Evolutionary conservation across 2,329 filamentous ascomycete genomes (phyloP), one percentile per base, ranked within the genome.

Genomic region (Ophidiomyces ophidiicola): DNA sequence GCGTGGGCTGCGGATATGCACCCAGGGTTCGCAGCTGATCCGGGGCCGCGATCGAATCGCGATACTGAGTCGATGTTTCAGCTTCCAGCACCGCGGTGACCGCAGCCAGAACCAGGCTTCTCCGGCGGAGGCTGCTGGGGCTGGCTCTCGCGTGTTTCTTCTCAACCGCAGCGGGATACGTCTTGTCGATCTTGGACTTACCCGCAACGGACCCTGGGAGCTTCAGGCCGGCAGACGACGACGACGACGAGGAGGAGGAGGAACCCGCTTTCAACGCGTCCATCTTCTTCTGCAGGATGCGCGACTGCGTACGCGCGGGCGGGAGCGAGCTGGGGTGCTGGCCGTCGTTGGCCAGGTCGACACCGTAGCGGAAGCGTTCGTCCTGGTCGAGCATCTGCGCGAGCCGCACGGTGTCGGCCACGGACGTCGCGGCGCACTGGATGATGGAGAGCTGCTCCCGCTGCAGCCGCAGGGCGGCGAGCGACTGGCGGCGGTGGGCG

Each of bases 371-470:
- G 4, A 36, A 32, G 23, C 36, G 23, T 25, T 39, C 34, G 32
- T 32, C 46, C 19, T 51, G 47, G 12, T 59, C 56, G 1, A 57
- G 50, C 11, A 60, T 37, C 25, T 59, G 47, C 6, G 57, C 56
- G n/a, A 54, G 52, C 24, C 56, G 56, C 26, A 64, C 50, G 17
- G 58, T 55, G 11, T 64, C 61, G 2, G 61, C 36, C 4, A 58
- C 55, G 2, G 43, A 45, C 0, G 50, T 48, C 7, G 57, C 47
- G 32, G 55, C 55, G 44, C 59, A 63, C 46, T 64, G 61, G 11
- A 63, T 42, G 28, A 58, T 54, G 14, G 60, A 60, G 41, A 64
- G 56, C 3, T 58, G 56, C 39, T 64, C 60, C 10, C 61, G 53
- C 34, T 60, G 60, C 14, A 48, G 41, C 24, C 61, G 61, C 24